Percentiles rank a stretch among this genome's conserved stretches.
Conservation (phyloP, 495 filamentous ascomycete species). For the Cetradonia linearis region DNA sequence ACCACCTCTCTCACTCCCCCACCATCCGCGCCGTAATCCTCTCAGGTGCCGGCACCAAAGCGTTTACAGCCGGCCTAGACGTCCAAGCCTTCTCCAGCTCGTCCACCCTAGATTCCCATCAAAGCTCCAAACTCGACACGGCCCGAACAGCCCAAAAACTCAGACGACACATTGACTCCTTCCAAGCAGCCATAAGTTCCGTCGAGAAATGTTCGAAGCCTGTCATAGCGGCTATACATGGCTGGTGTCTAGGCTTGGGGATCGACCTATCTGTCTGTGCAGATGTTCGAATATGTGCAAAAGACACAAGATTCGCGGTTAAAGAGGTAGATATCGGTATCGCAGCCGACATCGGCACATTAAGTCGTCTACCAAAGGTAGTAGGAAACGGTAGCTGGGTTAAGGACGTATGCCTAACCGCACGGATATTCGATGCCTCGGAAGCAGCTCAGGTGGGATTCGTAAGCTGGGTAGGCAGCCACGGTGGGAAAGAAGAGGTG, state of each 20-base stretch:
- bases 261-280: slow-evolving; percentile 72
- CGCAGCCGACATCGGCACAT: slow-evolving; percentile 85
- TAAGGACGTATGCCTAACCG: slow-evolving; percentile 78
- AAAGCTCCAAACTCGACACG: slow-evolving; percentile 36
- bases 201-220: slow-evolving; percentile 89
- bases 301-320: slow-evolving; percentile 58
- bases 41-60: slow-evolving; percentile 69
- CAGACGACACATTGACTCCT: slow-evolving; percentile 58
- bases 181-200: slow-evolving; percentile 66
- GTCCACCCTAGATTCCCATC: slow-evolving; percentile 24
- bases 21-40: slow-evolving; percentile 71
- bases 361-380: slow-evolving; percentile 74
- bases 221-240: slow-evolving; percentile 77
- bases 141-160: slow-evolving; percentile 58
- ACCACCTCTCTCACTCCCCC: slow-evolving; percentile 59
- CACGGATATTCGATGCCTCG: slow-evolving; percentile 61
- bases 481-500: slow-evolving; percentile 51
- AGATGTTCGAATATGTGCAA: slow-evolving; percentile 67
- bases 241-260: slow-evolving; percentile 67
- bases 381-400: slow-evolving; percentile 73
- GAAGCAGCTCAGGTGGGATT: slow-evolving; percentile 80
- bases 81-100: slow-evolving; percentile 41
- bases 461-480: slow-evolving; percentile 56
- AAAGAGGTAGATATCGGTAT: slow-evolving; percentile 96
- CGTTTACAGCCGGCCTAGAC: slow-evolving; percentile 75